phyloP scores from a whole-genome alignment of 257 asterid species.

The Jacaranda mimosifolia region DNA sequence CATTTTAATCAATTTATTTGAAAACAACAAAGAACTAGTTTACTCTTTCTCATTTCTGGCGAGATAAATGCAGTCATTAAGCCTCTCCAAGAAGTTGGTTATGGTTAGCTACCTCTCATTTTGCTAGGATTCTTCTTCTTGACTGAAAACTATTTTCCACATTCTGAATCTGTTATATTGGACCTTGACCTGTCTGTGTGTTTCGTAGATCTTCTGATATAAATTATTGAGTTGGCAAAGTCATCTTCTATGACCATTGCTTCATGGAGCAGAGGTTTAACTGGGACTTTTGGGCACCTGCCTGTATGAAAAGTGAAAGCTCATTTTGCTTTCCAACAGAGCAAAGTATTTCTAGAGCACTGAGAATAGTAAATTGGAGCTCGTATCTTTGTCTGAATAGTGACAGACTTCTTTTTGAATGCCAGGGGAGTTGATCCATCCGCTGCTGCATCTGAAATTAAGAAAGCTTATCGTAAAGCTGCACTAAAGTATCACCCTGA shows the following conservation, averaged over 20 bases:
- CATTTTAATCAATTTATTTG: background rate
- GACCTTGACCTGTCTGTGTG: background rate
- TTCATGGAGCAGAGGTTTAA: background rate
- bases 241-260: background rate
- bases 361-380: constrained; percentile 15
- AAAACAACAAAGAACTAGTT: background rate
- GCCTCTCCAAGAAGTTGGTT: no score
- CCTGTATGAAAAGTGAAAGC: background rate
- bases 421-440: constrained; percentile 91
- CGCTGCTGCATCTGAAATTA: constrained; percentile 83
- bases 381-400: constrained; percentile 9
- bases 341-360: constrained; percentile 7
- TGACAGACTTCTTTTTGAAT: constrained; percentile 43
- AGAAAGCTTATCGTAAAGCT: constrained; percentile 93
- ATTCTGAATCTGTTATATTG: constrained; percentile 3
- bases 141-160: background rate
- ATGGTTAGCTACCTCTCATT: no score
- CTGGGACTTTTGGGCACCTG: no score
- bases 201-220: no score
- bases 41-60: background rate
- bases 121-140: background rate
- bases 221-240: background rate
- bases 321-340: background rate
- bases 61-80: no score
- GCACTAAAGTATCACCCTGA: constrained; percentile 97